phyloP scores from a whole-genome alignment of 75 land plant genomes.

The Sequoia sempervirens region DNA sequence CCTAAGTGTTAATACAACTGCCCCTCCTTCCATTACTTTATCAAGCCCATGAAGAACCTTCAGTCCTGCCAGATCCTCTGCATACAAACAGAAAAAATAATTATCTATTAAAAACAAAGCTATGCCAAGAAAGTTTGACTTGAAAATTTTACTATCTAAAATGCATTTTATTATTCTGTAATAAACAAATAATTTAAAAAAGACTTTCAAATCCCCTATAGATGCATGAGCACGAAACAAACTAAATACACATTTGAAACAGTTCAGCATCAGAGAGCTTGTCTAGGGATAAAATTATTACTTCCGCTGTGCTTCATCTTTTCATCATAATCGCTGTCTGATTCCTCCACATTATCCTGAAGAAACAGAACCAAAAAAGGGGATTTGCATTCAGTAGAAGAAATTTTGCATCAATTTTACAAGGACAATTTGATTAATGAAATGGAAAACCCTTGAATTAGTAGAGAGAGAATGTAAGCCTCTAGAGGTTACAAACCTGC shows the following conservation, averaged over 20 bases:
- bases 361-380: background rate
- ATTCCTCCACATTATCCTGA: conserved; percentile 51
- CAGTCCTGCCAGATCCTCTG: conserved; percentile 86
- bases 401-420: background rate
- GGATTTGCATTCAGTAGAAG: background rate
- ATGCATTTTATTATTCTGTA: background rate
- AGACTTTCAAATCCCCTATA: background rate
- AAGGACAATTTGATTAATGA: background rate
- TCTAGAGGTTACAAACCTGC: conserved; percentile 44
- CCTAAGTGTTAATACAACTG: conserved; percentile 94
- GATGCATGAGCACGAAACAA: background rate
- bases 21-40: conserved; percentile 94
- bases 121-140: background rate
- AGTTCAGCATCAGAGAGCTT: conserved; percentile 2
- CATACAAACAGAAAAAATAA: conserved; percentile 6
- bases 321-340: conserved; percentile 60
- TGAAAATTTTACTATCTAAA: background rate
- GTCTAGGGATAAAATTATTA: conserved; percentile 12
- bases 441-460: background rate
- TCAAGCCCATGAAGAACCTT: conserved; percentile 99
- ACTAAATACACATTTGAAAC: background rate
- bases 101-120: background rate
- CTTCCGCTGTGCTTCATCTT: conserved; percentile 19
- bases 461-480: background rate
- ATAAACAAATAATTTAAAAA: background rate